Conservation (phyloP, 345 rosid genomes). For the Boechera divaricarpa region DNA sequence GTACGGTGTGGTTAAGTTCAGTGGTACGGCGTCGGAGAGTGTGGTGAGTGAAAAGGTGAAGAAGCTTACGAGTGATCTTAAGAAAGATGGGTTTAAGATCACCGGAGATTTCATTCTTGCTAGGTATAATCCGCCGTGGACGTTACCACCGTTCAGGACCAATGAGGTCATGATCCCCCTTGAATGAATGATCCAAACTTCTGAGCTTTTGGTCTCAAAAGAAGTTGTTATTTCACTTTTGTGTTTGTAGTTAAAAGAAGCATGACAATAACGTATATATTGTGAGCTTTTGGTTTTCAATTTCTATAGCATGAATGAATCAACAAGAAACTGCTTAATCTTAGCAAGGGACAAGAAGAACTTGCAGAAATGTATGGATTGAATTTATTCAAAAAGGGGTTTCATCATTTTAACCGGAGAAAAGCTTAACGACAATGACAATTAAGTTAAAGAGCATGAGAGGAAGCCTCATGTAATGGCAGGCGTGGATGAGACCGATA, state of each 20-base stretch:
- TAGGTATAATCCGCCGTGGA: conserved; percentile 94
- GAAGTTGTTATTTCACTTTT: background rate
- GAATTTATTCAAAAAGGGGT: background rate
- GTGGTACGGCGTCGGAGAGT: conserved; percentile 63
- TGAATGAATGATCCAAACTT: conserved; percentile 50
- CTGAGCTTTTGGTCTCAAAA: conserved; percentile 13
- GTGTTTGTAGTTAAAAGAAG: conserved; percentile 20
- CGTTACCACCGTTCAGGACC: conserved; percentile 74
- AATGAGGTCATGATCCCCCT: conserved; percentile 83
- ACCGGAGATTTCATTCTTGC: conserved; percentile 67
- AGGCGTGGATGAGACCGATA: conserved; percentile 49
- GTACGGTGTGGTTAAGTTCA: conserved; percentile 75
- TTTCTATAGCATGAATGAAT: conserved; percentile 12
- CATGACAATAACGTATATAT: conserved; percentile 27
- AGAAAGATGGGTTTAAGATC: conserved; percentile 73
- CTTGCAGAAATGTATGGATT: background rate
- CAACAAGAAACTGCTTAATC: conserved; percentile 15
- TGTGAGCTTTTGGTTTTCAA: background rate
- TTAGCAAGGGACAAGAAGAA: background rate
- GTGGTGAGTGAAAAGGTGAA: conserved; percentile 74
- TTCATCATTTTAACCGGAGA: conserved; percentile 40
- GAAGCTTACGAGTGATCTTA: conserved; percentile 65
- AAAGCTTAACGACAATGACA: conserved; percentile 40
- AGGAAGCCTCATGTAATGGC: conserved; percentile 49
- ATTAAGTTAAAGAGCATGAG: conserved; percentile 48